Evolutionary conservation across 2,329 filamentous ascomycete species (phyloP), one percentile per base, ranked within the genome.

Genomic region (Fusarium sacchari): DNA sequence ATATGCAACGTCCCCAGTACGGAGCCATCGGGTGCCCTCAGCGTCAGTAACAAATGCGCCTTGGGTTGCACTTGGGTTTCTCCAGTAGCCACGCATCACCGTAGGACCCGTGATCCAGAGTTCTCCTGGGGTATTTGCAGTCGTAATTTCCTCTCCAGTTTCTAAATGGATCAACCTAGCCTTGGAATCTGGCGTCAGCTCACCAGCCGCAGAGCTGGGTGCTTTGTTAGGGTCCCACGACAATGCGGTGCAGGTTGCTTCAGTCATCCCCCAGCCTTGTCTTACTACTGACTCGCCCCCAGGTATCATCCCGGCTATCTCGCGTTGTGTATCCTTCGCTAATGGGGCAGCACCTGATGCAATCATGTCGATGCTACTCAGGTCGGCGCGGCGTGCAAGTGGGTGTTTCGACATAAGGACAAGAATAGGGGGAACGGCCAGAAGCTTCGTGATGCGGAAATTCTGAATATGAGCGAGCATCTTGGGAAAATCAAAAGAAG

Each of bases 221-320:
- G 72, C 58, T 47, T 72, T 70, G 78, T 95, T 96, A 26, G 94
- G 87, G 71, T 93, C 86, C 87, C 91, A 95, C 12, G 86, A 86
- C 18, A 93, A 86, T 24, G 88, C 85, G 1, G 92, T 90, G 80
- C 94, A 96, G 1, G 94, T 96, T 6, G 88, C 83, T 80, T 96
- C 94, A 3, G 94, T 96, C 94, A 97, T 96, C 10, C 94, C 94
- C 92, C 93, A 97, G 8, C 93, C 94, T 81, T 96, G 94, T 78
- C 84, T 83, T 18, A 87, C 72, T 6, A 73, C 60, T 13, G 87
- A 62, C 3, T 79, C 75, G 7, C 78, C 77, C 32, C 71, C 60
- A 5, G 81, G 81, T 85, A 90, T 90, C 69, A 80, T 72, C 18
- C 92, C 89, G 17, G 85, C 84, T 62, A 84, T 85, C 53, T 78